Base-by-base conservation (phyloP, 495 filamentous ascomycete species). In the Aspergillus saccharolyticus region DNA sequence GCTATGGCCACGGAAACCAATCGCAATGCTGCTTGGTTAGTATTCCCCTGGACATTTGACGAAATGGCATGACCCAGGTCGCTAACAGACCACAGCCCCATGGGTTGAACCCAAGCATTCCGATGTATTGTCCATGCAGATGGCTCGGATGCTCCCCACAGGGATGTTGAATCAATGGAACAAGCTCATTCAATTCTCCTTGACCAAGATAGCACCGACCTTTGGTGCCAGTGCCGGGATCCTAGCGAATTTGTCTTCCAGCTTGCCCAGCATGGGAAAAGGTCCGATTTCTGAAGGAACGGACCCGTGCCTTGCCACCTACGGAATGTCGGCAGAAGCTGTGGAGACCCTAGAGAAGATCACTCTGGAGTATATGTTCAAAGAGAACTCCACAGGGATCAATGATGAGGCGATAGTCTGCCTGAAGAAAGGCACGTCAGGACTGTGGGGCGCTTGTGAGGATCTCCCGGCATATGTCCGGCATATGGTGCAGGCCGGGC, bases 41-140 rank as follows among this genome's bases (percentile, higher is more conserved):
- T 15, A n/a, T n/a, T n/a, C n/a, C n/a, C n/a, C n/a, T n/a, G n/a
- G n/a, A n/a, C n/a, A 24, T 49, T 21, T 9, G 16, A 10, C 45
- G 12, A 16, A 48, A 28, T 28, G 20, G 18, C 20, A 16, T 49
- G 9, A 22, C 20, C 5, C 25, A 16, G 21, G 2, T n/a, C 44
- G 47, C 47, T 50, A 20, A 50, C 47, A 50, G 15, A 18, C 4
- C 17, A 9, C 9, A 50, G 47, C 21, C 21, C 47, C 47, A 15
- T 50, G 47, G 47, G 47, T 30, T 16, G 47, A 50, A 17, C 47
- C 47, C 22, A 50, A 50, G 17, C 47, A 50, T 28, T 50, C 47
- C 15, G 47, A 30, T 17, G 22, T 50, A 4, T 3, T 50, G 6
- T 50, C 47, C 20, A 28, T 50, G 47, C 21, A 50, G 22, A 25